Conservation (phyloP, 2,329 filamentous ascomycete species). For the Thermomyces lanuginosus region DNA sequence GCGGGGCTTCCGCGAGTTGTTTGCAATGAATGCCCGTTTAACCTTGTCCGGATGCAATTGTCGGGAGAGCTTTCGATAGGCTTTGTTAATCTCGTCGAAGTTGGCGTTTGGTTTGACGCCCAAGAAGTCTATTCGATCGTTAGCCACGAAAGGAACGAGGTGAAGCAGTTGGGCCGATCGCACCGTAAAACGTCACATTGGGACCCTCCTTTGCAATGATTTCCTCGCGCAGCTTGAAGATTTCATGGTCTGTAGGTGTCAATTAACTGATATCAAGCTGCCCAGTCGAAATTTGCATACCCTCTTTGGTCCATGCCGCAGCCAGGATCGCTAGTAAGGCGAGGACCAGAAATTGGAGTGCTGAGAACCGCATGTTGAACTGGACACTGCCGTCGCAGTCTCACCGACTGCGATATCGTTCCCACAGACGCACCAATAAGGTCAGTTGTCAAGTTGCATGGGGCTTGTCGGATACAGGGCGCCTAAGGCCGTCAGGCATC, state of each 20-base stretch:
- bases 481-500: too few species aligned
- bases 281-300: constrained; percentile 29
- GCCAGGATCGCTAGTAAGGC: constrained; percentile 51
- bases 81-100: constrained; percentile 81
- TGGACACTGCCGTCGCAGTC: too few species aligned
- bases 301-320: constrained; percentile 75
- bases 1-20: constrained; percentile 41
- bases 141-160: constrained; percentile 1
- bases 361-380: constrained; percentile 51
- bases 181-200: constrained; percentile 72
- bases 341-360: constrained; percentile 49
- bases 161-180: constrained; percentile 1
- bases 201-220: constrained; percentile 57
- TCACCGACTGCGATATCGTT: background rate
- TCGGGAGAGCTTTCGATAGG: constrained; percentile 75
- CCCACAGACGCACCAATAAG: constrained; percentile 7
- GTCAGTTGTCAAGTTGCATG: too few species aligned
- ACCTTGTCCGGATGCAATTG: constrained; percentile 91
- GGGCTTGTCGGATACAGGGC: too few species aligned
- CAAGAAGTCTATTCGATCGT: constrained; percentile 49
- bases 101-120: constrained; percentile 56
- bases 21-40: constrained; percentile 61
- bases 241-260: constrained; percentile 62
- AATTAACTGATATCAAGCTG: constrained; percentile 3
- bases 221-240: constrained; percentile 89